Base-by-base conservation (phyloP, 2,329 filamentous ascomycete genomes). In the Trichoderma aggressivum region DNA sequence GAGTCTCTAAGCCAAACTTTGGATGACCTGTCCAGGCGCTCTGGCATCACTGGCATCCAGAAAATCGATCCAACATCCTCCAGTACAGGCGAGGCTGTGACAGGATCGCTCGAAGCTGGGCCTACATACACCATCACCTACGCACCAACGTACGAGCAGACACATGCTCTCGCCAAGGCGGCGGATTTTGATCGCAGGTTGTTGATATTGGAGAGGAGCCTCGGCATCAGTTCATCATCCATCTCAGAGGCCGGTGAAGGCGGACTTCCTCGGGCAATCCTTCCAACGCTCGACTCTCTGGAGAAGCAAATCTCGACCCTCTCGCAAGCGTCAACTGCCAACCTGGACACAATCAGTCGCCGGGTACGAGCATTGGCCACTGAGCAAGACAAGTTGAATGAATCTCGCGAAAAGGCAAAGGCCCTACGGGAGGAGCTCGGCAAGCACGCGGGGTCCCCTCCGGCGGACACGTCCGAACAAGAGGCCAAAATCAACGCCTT, bases 141-240 rank as follows among this genome's bases (percentile, higher is more conserved):
- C 75, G 86, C 88, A 36, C 90, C 84, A 58, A 86, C 81, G 63
- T 92, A 90, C 74, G 88, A 91, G 75, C 86, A 91, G 77, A 90
- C 85, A 53, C 91, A 93, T 77, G 89, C 91, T 30, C 85, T 98
- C 43, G 89, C 90, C 39, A 92, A 94, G 80, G 91, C 93, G 7
- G 93, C 94, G 28, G 92, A 96, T 73, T 98, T 99, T 77, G 95
- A 98, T 78, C 87, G 89, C 34, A 89, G 96, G 6, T 88, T 99
- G 24, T 84, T 91, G 3, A 84, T 92, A 34, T 84, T 99, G 61
- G 96, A 99, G 83, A 90, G 90, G 75, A 88, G 90, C 1, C 87
- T 99, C 32, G 96, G 96, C 11, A 87, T 97, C 62, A 91, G 90
- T 53, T 90, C 90, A 26, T 89, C 90, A 0, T 87, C 89, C 12